These are phyloP conservation scores for Pleurotus platypus DNA, from an alignment of 768 basidiomycete species.

Conservation along the genomic window DNA sequence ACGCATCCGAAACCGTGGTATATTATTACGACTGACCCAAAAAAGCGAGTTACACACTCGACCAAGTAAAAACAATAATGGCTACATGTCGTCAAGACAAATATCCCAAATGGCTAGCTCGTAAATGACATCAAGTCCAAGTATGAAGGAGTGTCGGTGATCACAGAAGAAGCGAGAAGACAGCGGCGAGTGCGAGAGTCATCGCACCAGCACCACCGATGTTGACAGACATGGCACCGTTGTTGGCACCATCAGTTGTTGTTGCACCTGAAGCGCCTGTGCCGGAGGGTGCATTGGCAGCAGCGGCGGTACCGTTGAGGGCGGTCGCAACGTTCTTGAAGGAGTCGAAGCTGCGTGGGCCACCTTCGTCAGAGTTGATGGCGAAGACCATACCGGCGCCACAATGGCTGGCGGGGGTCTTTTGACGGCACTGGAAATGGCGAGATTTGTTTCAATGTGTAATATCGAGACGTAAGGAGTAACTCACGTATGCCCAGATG, in stretches of 20 bases:
- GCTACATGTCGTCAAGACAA: constrained; percentile 7
- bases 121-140: neutral
- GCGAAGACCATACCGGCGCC: constrained; percentile 57
- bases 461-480: neutral
- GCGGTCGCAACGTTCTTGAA: constrained; percentile 53
- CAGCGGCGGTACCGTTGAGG: constrained; percentile 47
- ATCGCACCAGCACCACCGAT: constrained; percentile 27
- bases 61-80: neutral
- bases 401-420: constrained; percentile 36
- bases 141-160: neutral
- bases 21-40: constrained; percentile 8
- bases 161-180: constrained; percentile 2
- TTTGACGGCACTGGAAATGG: constrained; percentile 35
- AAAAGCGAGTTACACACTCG: neutral
- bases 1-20: constrained; percentile 1
- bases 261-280: constrained; percentile 16
- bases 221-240: constrained; percentile 28
- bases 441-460: neutral
- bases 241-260: constrained; percentile 13
- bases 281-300: constrained; percentile 23
- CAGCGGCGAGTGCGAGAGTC: neutral
- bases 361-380: constrained; percentile 52
- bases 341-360: constrained; percentile 48
- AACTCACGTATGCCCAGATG: constrained; percentile 52
- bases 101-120: constrained; percentile 3